Conservation (phyloP, 169 alveolate species). For the Eimeria falciformis region DNA sequence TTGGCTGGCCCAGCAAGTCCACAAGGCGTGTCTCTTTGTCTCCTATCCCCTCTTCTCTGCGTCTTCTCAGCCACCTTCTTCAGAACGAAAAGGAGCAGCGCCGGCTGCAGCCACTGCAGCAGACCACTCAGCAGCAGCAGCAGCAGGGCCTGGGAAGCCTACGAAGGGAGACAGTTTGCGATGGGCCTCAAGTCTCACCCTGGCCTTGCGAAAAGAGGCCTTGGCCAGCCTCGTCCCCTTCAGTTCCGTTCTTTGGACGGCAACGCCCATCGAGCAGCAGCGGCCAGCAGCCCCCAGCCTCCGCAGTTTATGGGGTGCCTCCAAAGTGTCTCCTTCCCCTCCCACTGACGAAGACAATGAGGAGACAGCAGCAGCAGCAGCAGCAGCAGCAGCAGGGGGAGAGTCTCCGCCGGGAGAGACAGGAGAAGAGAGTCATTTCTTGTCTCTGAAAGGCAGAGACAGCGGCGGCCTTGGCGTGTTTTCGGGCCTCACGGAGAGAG, state of each 20-base stretch:
- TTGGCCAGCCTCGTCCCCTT: background rate
- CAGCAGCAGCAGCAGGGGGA: conserved; percentile 5
- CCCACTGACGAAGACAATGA: background rate
- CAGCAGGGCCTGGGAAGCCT: background rate
- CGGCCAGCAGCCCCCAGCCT: background rate
- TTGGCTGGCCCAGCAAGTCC: background rate
- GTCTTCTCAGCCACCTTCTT: too few species aligned
- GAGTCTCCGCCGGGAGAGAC: background rate
- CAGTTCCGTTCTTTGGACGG: background rate
- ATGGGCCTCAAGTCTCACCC: background rate
- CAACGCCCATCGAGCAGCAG: background rate
- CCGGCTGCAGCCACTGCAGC: background rate
- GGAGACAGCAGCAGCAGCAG: background rate
- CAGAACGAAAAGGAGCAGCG: background rate
- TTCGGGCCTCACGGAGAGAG: too few species aligned
- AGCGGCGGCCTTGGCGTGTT: too few species aligned
- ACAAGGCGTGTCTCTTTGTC: too few species aligned
- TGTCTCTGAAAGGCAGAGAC: too few species aligned
- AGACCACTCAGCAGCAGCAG: background rate
- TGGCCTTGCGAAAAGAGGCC: background rate
- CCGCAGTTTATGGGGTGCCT: too few species aligned
- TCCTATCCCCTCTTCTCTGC: too few species aligned
- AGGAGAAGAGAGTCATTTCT: background rate
- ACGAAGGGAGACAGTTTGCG: conserved; percentile 28
- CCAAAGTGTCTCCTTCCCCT: background rate